phyloP scores from a whole-genome alignment of 148 eudicot genomes.

The Beta vulgaris region DNA sequence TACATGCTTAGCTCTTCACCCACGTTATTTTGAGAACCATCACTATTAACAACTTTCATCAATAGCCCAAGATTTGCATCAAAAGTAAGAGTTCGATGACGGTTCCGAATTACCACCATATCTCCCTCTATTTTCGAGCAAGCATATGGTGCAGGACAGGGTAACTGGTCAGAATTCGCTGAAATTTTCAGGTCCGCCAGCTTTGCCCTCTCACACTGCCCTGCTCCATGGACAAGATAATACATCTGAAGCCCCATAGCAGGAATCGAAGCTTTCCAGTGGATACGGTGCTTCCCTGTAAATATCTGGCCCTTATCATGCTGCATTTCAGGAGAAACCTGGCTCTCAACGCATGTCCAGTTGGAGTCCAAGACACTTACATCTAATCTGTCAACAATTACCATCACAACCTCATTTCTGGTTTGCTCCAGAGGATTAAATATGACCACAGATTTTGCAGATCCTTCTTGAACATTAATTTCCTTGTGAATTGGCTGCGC shows the following conservation, averaged over 20 bases:
- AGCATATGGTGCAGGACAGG: conserved; percentile 67
- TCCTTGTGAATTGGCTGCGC: conserved; percentile 69
- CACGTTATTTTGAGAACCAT: conserved; percentile 47
- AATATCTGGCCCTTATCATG: conserved; percentile 56
- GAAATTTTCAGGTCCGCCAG: conserved; percentile 52
- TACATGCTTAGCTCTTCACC: conserved; percentile 86
- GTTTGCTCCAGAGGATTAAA: conserved; percentile 90
- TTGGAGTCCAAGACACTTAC: conserved; percentile 82
- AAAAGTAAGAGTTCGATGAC: conserved; percentile 59
- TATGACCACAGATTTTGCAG: conserved; percentile 70
- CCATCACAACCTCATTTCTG: conserved; percentile 85
- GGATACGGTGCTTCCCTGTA: conserved; percentile 81
- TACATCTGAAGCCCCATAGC: conserved; percentile 86
- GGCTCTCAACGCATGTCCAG: conserved; percentile 96
- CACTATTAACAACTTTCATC: conserved; percentile 47
- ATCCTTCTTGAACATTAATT: conserved; percentile 51
- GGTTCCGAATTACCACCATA: conserved; percentile 50
- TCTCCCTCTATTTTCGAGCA: conserved; percentile 68
- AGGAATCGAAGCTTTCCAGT: conserved; percentile 86
- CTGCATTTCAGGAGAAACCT: conserved; percentile 87
- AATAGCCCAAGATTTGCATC: conserved; percentile 62
- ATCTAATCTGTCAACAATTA: conserved; percentile 73
- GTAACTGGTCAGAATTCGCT: conserved; percentile 36
- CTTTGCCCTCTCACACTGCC: conserved; percentile 73
- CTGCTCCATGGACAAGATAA: conserved; percentile 67